Percentiles rank a stretch among this genome's conserved stretches.
Conservation (phyloP, 768 basidiomycete species). For the Roridomyces roridus region DNA sequence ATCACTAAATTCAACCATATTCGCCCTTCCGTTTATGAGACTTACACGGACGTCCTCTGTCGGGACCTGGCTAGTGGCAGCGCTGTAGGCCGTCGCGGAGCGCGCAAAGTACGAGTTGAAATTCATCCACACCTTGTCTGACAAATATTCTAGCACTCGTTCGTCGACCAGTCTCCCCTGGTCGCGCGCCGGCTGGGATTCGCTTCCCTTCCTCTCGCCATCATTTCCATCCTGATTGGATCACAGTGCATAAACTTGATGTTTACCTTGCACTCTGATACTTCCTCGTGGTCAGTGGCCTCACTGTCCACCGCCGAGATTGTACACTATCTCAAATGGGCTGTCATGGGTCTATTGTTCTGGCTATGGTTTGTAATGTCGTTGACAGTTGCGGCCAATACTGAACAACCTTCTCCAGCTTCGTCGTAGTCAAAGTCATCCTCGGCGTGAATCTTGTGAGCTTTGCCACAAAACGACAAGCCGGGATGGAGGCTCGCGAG, state of each 20-base stretch:
- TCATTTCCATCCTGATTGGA: conserved; percentile 78
- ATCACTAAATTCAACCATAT: conserved; percentile 99
- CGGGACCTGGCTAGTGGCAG: conserved; percentile 87
- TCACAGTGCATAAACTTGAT: conserved; percentile 72
- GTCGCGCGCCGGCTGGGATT: conserved; percentile 95
- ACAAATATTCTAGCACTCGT: conserved; percentile 63
- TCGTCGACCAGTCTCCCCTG: conserved; percentile 94
- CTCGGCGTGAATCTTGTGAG: conserved; percentile 87
- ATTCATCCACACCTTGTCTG: conserved; percentile 1
- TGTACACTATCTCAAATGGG: conserved; percentile 67
- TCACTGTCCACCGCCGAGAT: conserved; percentile 54
- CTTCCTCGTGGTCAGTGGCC: conserved; percentile 51
- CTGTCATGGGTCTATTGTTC: conserved; percentile 64
- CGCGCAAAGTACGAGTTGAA: conserved; percentile 63
- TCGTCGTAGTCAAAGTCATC: conserved; percentile 90
- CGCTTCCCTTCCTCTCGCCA: conserved; percentile 89
- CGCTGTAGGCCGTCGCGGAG: conserved; percentile 67
- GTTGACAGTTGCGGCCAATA: conserved; percentile 15
- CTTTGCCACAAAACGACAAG: conserved; percentile 77
- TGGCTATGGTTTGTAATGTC: conserved; percentile 79
- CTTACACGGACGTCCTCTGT: conserved; percentile 95
- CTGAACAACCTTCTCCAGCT: conserved; percentile 45
- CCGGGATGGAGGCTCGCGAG: conserved; percentile 80
- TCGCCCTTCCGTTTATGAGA: conserved; percentile 91
- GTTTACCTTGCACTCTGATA: conserved; percentile 53